Percentiles rank a stretch among this genome's conserved stretches.
These are phyloP conservation scores for Stagonosporopsis vannaccii DNA, from an alignment of 2,329 filamentous ascomycete species.

Conservation along the genomic window DNA sequence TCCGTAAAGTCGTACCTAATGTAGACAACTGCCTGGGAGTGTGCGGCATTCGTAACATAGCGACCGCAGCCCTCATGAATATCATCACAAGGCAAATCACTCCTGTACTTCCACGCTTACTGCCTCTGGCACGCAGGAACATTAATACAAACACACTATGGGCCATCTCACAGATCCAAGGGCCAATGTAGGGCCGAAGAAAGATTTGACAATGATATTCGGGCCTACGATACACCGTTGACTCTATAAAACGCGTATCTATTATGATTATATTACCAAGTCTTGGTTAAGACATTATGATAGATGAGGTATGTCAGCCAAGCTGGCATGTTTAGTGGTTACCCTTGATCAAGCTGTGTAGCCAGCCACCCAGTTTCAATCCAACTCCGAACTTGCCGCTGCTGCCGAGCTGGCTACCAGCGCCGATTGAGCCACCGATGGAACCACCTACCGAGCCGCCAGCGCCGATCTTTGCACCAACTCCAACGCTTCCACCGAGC, in stretches of 20 bases:
- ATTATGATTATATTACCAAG: not conserved
- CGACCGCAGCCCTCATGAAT: no score
- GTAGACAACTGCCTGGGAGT: not conserved
- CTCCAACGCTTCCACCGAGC: not conserved
- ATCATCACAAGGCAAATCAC: no score
- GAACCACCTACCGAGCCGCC: not conserved
- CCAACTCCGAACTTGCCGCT: not conserved
- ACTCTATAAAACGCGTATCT: not conserved
- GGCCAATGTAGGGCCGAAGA: no score
- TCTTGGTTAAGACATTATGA: not conserved
- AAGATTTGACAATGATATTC: no score
- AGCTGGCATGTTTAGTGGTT: not conserved
- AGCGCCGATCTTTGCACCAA: not conserved
- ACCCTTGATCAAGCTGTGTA: not conserved
- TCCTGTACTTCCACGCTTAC: no score
- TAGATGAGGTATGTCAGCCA: not conserved
- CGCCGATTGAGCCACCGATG: not conserved
- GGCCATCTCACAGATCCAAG: no score
- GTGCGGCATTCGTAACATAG: no score
- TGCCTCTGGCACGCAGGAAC: no score
- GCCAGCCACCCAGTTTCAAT: not conserved
- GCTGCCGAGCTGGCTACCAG: no score
- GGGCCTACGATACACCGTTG: not conserved
- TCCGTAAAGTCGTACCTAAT: not conserved
- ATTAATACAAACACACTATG: no score